Percentiles rank a stretch among this genome's conserved stretches.
Conservation (phyloP, 2,329 filamentous ascomycete genomes). For the Amesomyces nigricolor region DNA sequence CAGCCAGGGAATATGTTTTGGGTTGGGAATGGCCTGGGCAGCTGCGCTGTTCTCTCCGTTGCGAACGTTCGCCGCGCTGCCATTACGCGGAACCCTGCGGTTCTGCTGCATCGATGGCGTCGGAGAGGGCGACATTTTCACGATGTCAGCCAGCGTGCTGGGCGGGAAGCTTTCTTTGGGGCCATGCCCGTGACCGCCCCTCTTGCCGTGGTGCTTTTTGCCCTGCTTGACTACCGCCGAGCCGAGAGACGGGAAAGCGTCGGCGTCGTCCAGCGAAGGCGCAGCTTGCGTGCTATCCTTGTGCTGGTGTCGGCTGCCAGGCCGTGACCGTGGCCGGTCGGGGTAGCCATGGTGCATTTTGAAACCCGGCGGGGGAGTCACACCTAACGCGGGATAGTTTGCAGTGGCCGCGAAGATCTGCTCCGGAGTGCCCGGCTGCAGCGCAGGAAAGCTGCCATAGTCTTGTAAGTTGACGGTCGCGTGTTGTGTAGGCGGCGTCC, state of each 20-base stretch:
- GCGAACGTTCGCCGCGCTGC: conserved; percentile 58
- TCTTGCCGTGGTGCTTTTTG: conserved; percentile 92
- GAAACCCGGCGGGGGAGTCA: conserved; percentile 65
- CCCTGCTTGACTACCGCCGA: conserved; percentile 67
- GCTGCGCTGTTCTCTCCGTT: conserved; percentile 73
- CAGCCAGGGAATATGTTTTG: conserved; percentile 92
- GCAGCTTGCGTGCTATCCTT: conserved; percentile 60
- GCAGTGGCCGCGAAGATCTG: conserved; percentile 49
- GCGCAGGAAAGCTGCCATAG: conserved; percentile 75
- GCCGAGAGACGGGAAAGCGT: conserved; percentile 87
- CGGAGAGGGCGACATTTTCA: conserved; percentile 92
- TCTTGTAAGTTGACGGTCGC: conserved; percentile 75
- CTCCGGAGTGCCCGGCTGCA: conserved; percentile 58
- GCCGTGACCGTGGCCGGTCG: conserved; percentile 72
- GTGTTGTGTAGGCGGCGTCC: conserved; percentile 58
- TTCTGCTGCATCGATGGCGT: conserved; percentile 55
- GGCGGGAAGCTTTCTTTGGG: conserved; percentile 63
- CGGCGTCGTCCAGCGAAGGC: conserved; percentile 83
- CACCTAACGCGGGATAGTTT: conserved; percentile 47
- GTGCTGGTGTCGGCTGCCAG: conserved; percentile 72
- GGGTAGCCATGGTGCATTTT: conserved; percentile 53
- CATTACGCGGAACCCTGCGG: conserved; percentile 57
- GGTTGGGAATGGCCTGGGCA: conserved; percentile 76
- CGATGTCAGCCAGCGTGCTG: conserved; percentile 84
- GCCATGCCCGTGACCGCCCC: conserved; percentile 70